Percentiles rank a stretch among this genome's conserved stretches.
Evolutionary conservation across 2,329 filamentous ascomycete genomes (phyloP).

Genomic region (Xylaria digitata): DNA sequence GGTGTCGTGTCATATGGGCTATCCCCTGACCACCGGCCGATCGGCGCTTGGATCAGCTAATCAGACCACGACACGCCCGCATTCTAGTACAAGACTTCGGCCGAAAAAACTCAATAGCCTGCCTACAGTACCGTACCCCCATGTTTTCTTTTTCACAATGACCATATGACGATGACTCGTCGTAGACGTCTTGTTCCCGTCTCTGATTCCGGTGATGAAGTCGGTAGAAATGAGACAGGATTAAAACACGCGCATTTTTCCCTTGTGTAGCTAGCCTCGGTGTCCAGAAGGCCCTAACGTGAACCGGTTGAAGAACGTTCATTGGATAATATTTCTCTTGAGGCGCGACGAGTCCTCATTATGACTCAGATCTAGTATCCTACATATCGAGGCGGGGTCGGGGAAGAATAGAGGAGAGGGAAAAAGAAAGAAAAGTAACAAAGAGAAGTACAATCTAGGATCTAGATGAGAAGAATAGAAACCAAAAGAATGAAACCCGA

Average conservation of each 20-base stretch:
- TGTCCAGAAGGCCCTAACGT: not conserved
- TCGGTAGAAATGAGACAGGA: conserved; percentile 26
- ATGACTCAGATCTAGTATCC: not conserved
- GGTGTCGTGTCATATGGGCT: not conserved
- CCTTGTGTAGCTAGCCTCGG: conserved; percentile 15
- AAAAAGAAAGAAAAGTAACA: too few relatives aligned
- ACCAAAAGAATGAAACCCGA: too few relatives aligned
- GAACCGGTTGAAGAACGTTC: conserved; percentile 6
- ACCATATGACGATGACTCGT: conserved; percentile 2
- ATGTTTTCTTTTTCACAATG: conserved; percentile 26
- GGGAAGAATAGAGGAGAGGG: too few relatives aligned
- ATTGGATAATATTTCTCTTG: conserved; percentile 8
- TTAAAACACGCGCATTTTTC: conserved; percentile 8
- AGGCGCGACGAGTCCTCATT: not conserved
- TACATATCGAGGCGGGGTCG: too few relatives aligned
- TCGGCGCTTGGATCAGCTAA: conserved; percentile 35
- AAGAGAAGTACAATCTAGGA: too few relatives aligned
- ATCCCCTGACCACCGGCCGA: conserved; percentile 25
- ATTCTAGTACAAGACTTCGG: not conserved
- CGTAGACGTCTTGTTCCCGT: conserved; percentile 1
- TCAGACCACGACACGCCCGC: conserved; percentile 40
- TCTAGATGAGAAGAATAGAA: too few relatives aligned
- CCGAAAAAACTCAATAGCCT: not conserved
- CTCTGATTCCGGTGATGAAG: conserved; percentile 5
- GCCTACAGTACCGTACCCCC: conserved; percentile 8